Conservation (phyloP, 2,329 filamentous ascomycete species). For the Aspergillus persii region DNA sequence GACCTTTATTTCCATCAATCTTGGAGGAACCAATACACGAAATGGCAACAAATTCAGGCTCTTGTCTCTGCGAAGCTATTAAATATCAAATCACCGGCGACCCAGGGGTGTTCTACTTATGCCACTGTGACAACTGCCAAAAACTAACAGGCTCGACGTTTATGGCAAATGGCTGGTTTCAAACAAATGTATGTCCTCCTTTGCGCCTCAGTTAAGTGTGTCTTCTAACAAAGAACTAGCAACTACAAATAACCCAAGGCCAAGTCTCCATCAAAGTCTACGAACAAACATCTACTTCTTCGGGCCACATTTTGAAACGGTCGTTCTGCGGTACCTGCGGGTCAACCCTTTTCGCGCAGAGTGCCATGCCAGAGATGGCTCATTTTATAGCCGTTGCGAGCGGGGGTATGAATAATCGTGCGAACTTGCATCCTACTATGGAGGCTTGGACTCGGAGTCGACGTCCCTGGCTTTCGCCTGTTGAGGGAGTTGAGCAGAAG, state of each 20-base stretch:
- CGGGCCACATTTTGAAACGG: slow-evolving; percentile 10
- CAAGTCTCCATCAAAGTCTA: slow-evolving; percentile 14
- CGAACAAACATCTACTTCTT: slow-evolving; percentile 10
- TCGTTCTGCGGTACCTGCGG: slow-evolving; percentile 22
- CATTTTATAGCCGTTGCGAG: slow-evolving; percentile 7
- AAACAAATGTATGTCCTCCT: slow-evolving; percentile 8
- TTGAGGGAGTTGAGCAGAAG: not conserved
- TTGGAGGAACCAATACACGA: no score
- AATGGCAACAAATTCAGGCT: slow-evolving; percentile 6
- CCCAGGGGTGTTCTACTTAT: slow-evolving; percentile 14
- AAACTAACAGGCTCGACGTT: slow-evolving; percentile 21
- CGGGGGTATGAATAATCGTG: slow-evolving; percentile 13
- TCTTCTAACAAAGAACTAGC: slow-evolving; percentile 6
- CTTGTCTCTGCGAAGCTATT: slow-evolving; percentile 22
- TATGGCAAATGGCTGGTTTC: slow-evolving; percentile 20
- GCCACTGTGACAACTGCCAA: slow-evolving; percentile 25
- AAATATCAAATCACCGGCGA: slow-evolving; percentile 17
- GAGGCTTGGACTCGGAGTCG: slow-evolving; percentile 7
- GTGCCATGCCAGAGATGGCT: not conserved
- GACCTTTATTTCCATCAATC: no score
- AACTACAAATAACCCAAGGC: slow-evolving; percentile 12
- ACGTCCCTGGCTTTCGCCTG: slow-evolving; percentile 3
- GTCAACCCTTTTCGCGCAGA: slow-evolving; percentile 11
- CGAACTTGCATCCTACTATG: not conserved
- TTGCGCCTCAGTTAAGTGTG: not conserved